phyloP scores from a whole-genome alignment of 2,329 filamentous ascomycete species.

The Cladosporium sp. region DNA sequence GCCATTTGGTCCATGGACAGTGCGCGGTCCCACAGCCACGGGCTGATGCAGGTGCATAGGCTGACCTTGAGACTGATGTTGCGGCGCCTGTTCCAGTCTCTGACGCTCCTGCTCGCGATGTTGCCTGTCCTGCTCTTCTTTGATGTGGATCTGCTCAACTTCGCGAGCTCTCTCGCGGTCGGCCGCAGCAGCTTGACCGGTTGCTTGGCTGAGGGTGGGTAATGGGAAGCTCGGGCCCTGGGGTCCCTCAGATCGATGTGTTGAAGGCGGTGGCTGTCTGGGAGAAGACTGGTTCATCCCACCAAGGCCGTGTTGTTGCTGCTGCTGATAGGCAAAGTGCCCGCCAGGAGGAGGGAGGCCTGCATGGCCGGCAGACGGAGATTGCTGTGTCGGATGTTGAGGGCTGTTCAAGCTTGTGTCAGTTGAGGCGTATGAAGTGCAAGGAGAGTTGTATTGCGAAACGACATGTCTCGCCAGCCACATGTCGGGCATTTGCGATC shows the following conservation, averaged over 20 bases:
- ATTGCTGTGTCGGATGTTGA: constrained; percentile 30
- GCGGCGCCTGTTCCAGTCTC: constrained; percentile 63
- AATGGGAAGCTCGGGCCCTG: constrained; percentile 41
- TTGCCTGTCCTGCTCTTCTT: constrained; percentile 57
- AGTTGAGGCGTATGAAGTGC: not conserved
- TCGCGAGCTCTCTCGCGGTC: constrained; percentile 47
- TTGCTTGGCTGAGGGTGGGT: constrained; percentile 43
- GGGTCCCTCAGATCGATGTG: constrained; percentile 28
- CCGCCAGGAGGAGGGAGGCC: constrained; percentile 32
- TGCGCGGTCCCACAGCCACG: constrained; percentile 71
- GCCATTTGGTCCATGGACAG: constrained; percentile 89
- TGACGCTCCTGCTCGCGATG: constrained; percentile 63
- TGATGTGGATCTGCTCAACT: constrained; percentile 53
- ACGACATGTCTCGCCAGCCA: constrained; percentile 1
- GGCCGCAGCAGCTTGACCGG: constrained; percentile 34
- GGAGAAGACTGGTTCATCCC: constrained; percentile 43
- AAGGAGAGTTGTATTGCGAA: not conserved
- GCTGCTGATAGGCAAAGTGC: constrained; percentile 39
- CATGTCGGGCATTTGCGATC: constrained; percentile 3
- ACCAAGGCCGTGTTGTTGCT: constrained; percentile 42
- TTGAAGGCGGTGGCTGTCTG: constrained; percentile 28
- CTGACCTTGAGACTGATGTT: constrained; percentile 79
- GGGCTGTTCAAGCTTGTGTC: constrained; percentile 21
- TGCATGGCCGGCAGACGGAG: constrained; percentile 27
- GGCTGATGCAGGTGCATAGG: constrained; percentile 90